These are phyloP conservation scores for Zymoseptoria pseudotritici DNA, from an alignment of 2,329 filamentous ascomycete genomes.

Conservation along the genomic window DNA sequence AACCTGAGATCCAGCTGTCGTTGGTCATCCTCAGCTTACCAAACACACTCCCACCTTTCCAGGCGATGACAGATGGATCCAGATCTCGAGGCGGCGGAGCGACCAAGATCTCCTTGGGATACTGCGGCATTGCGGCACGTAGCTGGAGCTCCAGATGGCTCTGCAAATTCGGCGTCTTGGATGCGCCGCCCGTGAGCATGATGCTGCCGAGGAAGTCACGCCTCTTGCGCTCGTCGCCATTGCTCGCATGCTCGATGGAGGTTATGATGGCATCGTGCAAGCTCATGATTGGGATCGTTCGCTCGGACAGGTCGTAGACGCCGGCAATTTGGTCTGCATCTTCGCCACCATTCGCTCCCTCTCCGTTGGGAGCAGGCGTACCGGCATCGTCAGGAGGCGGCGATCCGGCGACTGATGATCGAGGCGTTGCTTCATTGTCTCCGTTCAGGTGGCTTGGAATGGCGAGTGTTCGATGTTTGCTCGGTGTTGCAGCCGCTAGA, in stretches of 20 bases:
- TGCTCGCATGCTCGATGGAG: conserved; percentile 75
- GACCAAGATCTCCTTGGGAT: conserved; percentile 60
- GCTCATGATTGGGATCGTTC: conserved; percentile 71
- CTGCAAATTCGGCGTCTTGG: conserved; percentile 72
- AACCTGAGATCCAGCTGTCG: conserved; percentile 84
- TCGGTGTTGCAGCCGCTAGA: conserved; percentile 19
- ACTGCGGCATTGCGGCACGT: conserved; percentile 55
- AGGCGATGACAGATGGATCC: conserved; percentile 93
- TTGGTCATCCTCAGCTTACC: conserved; percentile 79
- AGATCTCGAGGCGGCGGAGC: conserved; percentile 76
- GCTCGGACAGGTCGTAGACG: conserved; percentile 63
- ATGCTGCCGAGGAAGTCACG: conserved; percentile 83
- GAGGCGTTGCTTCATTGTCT: conserved; percentile 67
- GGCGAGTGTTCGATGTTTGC: conserved; percentile 45
- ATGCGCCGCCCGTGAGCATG: conserved; percentile 82
- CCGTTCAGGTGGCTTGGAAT: conserved; percentile 61
- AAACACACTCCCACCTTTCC: conserved; percentile 97
- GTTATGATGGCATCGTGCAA: conserved; percentile 86
- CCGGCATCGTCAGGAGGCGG: conserved; percentile 70
- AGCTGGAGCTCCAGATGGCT: conserved; percentile 77
- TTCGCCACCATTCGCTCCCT: conserved; percentile 29
- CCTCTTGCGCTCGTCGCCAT: conserved; percentile 75
- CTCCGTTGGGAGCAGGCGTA: conserved; percentile 54
- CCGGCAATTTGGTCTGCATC: conserved; percentile 36
- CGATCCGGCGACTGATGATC: conserved; percentile 78